These are phyloP conservation scores for Tarenaya hassleriana DNA, from an alignment of 345 rosid species.

Conservation along the genomic window DNA sequence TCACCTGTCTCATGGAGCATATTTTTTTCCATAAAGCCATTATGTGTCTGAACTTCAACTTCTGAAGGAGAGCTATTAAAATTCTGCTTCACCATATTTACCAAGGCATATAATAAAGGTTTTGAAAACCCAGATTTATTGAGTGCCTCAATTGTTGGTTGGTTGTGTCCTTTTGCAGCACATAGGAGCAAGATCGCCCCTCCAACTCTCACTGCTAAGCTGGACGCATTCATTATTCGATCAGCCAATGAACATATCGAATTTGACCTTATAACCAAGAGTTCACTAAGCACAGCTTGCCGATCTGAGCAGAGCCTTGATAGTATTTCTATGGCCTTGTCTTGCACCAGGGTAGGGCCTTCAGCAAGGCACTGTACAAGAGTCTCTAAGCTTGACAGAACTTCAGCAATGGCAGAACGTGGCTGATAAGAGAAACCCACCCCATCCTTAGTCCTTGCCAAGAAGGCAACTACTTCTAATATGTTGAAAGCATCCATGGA, in stretches of 20 bases:
- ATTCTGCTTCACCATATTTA: conserved; percentile 58
- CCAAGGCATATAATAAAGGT: conserved; percentile 48
- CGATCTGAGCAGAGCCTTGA: conserved; percentile 71
- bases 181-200: conserved; percentile 60
- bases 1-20: conserved; percentile 51
- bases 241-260: conserved; percentile 53
- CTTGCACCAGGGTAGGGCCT: conserved; percentile 65
- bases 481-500: conserved; percentile 48
- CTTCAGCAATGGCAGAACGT: conserved; percentile 53
- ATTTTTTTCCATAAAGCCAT: conserved; percentile 52
- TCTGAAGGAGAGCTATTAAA: conserved; percentile 43
- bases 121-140: conserved; percentile 44
- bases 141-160: conserved; percentile 42
- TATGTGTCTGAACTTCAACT: conserved; percentile 51
- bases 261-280: conserved; percentile 48
- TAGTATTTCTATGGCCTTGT: conserved; percentile 72
- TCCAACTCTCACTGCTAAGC: conserved; percentile 60
- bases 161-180: conserved; percentile 52
- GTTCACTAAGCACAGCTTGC: conserved; percentile 45
- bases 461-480: conserved; percentile 62
- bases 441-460: conserved; percentile 62
- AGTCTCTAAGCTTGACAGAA: conserved; percentile 58
- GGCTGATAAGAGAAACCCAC: conserved; percentile 47
- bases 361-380: conserved; percentile 58
- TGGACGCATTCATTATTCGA: conserved; percentile 54